Base-by-base conservation (phyloP, 306 rosid genomes). In the Myrica gale region DNA sequence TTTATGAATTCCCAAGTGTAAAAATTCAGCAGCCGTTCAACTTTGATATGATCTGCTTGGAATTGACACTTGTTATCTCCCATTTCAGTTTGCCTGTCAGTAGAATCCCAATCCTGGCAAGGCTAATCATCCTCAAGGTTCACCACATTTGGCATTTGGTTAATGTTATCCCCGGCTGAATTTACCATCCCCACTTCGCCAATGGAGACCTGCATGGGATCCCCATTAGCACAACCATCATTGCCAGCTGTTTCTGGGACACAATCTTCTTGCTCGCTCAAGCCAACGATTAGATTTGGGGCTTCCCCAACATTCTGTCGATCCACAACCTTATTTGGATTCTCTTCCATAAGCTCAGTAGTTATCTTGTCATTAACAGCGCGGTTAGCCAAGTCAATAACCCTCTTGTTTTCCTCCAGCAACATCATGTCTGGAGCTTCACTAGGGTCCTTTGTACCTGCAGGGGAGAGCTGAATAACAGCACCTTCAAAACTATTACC, bases 241-340 rank as follows among this genome's bases (percentile, higher is more conserved):
- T 47, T 45, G 20, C 23, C 69, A 7, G 77, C 51, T 8, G 79
- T 52, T 77, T 79, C 86, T 71, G 62, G 79, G 11, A 13, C 39
- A 41, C 68, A 54, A 39, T 42, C 60, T 61, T 80, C 89, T 63
- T 32, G 17, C 70, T 71, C 17, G 55, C 54, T 62, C 19, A 47
- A 42, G 73, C 47, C 60, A 55, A 44, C 46, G 39, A 62, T 77
- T 55, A 67, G 68, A 69, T 63, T 74, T 75, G 78, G 70, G 69
- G 74, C 72, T 77, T 87, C 80, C 15, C n/a, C 77, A 15, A 53
- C 37, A 55, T 51, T 79, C 65, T 61, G 82, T 72, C 67, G 82
- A 72, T 74, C 75, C 75, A 68, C 80, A 6, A 26, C 75, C 37
- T 32, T 32, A 66, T 61, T 73, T 62, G 19, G 58, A 76, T 69